phyloP scores from a whole-genome alignment of 1,139 yeast species.

The Suhomyces terraborum region DNA sequence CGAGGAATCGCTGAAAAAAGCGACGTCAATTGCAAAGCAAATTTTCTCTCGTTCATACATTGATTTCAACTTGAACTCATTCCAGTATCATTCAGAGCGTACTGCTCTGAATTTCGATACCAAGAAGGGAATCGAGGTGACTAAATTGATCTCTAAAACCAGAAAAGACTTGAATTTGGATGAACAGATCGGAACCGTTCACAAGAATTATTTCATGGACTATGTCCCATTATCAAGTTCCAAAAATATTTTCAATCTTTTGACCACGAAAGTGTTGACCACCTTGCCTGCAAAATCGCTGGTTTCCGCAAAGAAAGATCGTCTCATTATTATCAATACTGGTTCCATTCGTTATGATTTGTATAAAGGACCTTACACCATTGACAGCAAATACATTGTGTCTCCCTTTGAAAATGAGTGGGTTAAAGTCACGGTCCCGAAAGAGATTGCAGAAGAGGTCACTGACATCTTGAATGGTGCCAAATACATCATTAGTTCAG shows the following conservation, averaged over 20 bases:
- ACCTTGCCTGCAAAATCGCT: constrained; percentile 37
- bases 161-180: constrained; percentile 58
- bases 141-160: constrained; percentile 44
- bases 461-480: constrained; percentile 52
- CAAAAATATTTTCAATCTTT: constrained; percentile 59
- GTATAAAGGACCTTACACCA: constrained; percentile 81
- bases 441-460: constrained; percentile 48
- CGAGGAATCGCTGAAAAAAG: background rate
- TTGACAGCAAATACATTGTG: constrained; percentile 77
- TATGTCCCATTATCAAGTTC: constrained; percentile 67
- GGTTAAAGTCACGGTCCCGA: constrained; percentile 61
- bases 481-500: constrained; percentile 39
- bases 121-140: constrained; percentile 49
- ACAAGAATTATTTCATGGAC: constrained; percentile 64
- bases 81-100: constrained; percentile 58
- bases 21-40: constrained; percentile 15
- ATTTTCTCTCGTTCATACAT: constrained; percentile 65
- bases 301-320: constrained; percentile 30
- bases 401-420: constrained; percentile 86
- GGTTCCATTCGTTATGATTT: constrained; percentile 90
- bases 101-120: constrained; percentile 43
- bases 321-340: constrained; percentile 75
- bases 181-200: constrained; percentile 62
- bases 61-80: constrained; percentile 76
- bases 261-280: constrained; percentile 62